These are phyloP conservation scores for Penicillium verhagenii DNA, from an alignment of 495 filamentous ascomycete genomes.

Conservation along the genomic window DNA sequence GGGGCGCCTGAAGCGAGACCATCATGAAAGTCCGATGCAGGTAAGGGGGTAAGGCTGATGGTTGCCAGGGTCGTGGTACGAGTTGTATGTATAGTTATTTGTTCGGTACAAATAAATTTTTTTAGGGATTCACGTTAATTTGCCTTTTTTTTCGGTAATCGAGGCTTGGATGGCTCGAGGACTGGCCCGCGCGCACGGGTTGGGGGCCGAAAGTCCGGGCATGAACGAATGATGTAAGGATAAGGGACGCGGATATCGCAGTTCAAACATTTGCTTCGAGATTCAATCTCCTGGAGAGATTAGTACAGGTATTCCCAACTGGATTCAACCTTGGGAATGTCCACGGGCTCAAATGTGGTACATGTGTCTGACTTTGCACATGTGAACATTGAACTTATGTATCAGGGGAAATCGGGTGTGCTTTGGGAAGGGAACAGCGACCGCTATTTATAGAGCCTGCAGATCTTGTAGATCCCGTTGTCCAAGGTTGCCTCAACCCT, in stretches of 20 bases:
- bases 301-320: no score
- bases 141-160: no score
- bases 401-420: not conserved
- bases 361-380: no score
- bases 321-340: no score
- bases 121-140: not conserved
- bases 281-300: no score
- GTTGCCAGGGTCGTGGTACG: not conserved
- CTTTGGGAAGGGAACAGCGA: not conserved
- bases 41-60: not conserved
- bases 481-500: not conserved
- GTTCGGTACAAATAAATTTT: no score
- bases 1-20: conserved; percentile 11
- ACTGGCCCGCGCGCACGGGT: no score
- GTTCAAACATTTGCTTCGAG: no score
- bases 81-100: not conserved
- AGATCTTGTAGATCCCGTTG: not conserved
- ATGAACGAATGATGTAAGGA: no score
- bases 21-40: not conserved
- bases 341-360: no score
- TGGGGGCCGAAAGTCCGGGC: not conserved
- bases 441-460: not conserved
- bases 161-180: no score
- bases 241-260: no score
- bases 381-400: not conserved